Evolutionary conservation across 768 basidiomycete genomes (phyloP), one percentile per base, ranked within the genome.

Genomic region (Kwoniella mangroviensis): DNA sequence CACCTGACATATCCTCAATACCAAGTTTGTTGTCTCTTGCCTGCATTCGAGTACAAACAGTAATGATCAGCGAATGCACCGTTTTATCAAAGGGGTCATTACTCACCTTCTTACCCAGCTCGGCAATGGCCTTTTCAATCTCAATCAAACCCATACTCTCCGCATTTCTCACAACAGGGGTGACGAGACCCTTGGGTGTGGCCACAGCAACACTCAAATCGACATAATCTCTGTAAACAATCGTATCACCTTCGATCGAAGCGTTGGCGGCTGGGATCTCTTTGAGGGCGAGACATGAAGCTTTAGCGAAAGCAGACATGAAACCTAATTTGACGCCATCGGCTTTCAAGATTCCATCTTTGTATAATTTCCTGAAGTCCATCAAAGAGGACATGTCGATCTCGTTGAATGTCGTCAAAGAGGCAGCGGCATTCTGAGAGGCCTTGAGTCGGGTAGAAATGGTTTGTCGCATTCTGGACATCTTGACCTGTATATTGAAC

Each of bases 1-100:
- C 96, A 59, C 96, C 96, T 42, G 94, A 87, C 96, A 98, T 98
- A 83, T 99, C 96, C 83, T 98, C 97, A 63, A 98, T 87, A n/a
- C 91, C 90, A 63, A 98, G 88, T 84, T 97, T 97, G 76, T 92
- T 89, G 82, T 97, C 94, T 67, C 90, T 87, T 24, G 95, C 96
- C 90, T 84, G 40, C 9, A 34, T 6, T 34, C 34, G 9, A 34
- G 3, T 9, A 53, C 9, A 15, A 40, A 19, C 12, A 43, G 2
- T 40, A 42, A 22, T 21, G 40, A 64, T 57, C 57, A 67, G 57
- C 54, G 21, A 51, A 51, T 51, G 49, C 15, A 15, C 34, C 0
- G 34, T 34, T 34, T 6, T 7, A 6, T 7, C 34, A 34, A 34
- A 34, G 34, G 34, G 34, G 34, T 34, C 6, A 34, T 51, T 9